Conservation (phyloP, 164 flowering plant species). For the Protea cynaroides region DNA sequence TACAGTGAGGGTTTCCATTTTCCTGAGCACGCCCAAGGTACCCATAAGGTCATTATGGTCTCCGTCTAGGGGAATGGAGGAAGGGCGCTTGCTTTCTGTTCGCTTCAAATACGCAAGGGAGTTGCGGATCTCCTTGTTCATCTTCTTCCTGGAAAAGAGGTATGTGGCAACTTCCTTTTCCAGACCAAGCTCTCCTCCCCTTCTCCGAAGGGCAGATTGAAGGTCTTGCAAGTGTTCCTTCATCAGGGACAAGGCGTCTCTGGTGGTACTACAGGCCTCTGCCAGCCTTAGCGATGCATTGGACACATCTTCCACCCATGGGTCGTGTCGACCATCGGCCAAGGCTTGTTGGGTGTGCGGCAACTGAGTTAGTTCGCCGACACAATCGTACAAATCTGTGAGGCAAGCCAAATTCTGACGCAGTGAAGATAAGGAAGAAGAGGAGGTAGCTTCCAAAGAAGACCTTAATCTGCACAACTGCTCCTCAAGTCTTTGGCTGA, state of each 20-base stretch:
- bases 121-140: conserved; percentile 11
- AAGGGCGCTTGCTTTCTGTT: conserved; percentile 3
- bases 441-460: no score
- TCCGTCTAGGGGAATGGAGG: neutral
- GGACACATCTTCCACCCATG: conserved; percentile 14
- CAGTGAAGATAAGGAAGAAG: no score
- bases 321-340: conserved; percentile 1
- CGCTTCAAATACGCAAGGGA: conserved; percentile 8
- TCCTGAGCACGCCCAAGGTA: neutral
- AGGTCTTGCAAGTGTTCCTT: conserved; percentile 11
- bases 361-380: conserved; percentile 11
- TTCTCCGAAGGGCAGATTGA: conserved; percentile 11
- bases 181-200: conserved; percentile 6
- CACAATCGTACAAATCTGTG: conserved; percentile 10
- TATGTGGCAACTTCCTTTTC: neutral
- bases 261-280: conserved; percentile 12
- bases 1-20: neutral
- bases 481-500: no score
- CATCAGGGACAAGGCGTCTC: conserved; percentile 12
- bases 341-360: conserved; percentile 13
- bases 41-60: neutral
- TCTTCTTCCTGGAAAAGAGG: conserved; percentile 11
- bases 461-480: no score
- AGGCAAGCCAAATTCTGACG: no score
- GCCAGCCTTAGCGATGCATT: conserved; percentile 16